Conservation (phyloP, 768 basidiomycete genomes). For the Russula compacta region DNA sequence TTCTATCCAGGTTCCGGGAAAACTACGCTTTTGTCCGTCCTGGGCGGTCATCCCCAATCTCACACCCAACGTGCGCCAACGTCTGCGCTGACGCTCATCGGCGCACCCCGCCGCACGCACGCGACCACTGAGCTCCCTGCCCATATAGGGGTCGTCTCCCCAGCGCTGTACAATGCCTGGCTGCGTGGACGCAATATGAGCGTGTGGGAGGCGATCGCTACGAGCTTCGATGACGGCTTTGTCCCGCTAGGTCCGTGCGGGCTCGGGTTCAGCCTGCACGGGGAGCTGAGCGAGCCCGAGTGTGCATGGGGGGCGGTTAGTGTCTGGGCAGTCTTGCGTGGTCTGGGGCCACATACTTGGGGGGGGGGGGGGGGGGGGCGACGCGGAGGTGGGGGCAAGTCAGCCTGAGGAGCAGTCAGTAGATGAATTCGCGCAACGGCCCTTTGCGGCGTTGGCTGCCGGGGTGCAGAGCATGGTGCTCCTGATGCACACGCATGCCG, state of each 20-base stretch:
- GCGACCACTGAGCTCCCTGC: slow-evolving; percentile 28
- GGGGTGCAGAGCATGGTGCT: slow-evolving; percentile 80
- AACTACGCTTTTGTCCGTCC: slow-evolving; percentile 54
- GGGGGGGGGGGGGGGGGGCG: slow-evolving; percentile 34
- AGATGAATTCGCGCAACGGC: slow-evolving; percentile 37
- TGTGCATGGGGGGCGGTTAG: slow-evolving; percentile 33
- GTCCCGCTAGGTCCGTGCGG: too few relatives aligned
- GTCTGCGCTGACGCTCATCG: slow-evolving; percentile 48
- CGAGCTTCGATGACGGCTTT: slow-evolving; percentile 81
- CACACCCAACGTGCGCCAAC: slow-evolving; percentile 44
- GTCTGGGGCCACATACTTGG: slow-evolving; percentile 56
- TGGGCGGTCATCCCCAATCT: slow-evolving; percentile 94
- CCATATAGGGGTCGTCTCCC: slow-evolving; percentile 71
- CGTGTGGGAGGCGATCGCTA: slow-evolving; percentile 73
- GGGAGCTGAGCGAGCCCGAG: slow-evolving; percentile 30
- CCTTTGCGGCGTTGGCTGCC: slow-evolving; percentile 58
- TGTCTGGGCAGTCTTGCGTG: slow-evolving; percentile 48
- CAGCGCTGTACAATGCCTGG: slow-evolving; percentile 85
- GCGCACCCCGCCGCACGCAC: slow-evolving; percentile 39
- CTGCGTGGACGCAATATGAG: slow-evolving; percentile 52
- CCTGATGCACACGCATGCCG: slow-evolving; percentile 78
- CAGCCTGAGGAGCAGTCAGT: slow-evolving; percentile 13
- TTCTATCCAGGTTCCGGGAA: too few relatives aligned
- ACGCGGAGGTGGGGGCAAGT: background rate
- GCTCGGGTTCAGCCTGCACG: slow-evolving; percentile 26